These are phyloP conservation scores for Exophiala sp. DNA, from an alignment of 2,329 filamentous ascomycete genomes.

Conservation along the genomic window DNA sequence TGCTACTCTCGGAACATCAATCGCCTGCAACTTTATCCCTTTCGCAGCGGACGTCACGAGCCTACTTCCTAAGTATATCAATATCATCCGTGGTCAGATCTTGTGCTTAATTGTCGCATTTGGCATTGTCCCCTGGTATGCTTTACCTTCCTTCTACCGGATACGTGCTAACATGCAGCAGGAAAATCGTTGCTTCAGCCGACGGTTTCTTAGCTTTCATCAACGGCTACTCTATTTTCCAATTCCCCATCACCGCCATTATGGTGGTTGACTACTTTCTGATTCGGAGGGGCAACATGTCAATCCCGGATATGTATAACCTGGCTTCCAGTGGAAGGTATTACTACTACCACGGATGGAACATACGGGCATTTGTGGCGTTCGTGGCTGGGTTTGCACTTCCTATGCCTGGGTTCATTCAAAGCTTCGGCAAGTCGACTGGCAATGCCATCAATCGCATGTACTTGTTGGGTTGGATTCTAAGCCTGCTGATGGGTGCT, in stretches of 20 bases:
- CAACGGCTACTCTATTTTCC: constrained; percentile 29
- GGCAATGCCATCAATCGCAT: constrained; percentile 22
- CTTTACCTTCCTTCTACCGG: too few species aligned
- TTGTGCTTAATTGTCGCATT: constrained; percentile 34
- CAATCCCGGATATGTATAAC: constrained; percentile 34
- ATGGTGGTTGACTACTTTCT: constrained; percentile 38
- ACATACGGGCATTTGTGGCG: constrained; percentile 28
- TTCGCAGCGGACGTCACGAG: constrained; percentile 36
- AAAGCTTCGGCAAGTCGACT: constrained; percentile 22
- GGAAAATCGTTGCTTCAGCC: constrained; percentile 27
- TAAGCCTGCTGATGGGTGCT: constrained; percentile 28
- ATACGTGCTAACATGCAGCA: neutral
- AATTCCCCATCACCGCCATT: constrained; percentile 25
- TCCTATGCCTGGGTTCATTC: constrained; percentile 26
- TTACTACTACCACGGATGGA: constrained; percentile 35
- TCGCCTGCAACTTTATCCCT: constrained; percentile 33
- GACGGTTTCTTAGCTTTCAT: constrained; percentile 29
- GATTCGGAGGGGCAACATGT: constrained; percentile 34
- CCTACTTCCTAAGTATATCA: constrained; percentile 34
- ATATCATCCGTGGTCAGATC: constrained; percentile 34
- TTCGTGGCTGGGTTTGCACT: constrained; percentile 28
- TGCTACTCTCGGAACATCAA: constrained; percentile 26
- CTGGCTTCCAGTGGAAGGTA: constrained; percentile 31
- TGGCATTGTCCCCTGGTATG: constrained; percentile 35
- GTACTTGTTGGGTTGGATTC: constrained; percentile 28